Evolutionary conservation across 352 stramenopile species (phyloP).

Genomic region (Pythium utonaiense): DNA sequence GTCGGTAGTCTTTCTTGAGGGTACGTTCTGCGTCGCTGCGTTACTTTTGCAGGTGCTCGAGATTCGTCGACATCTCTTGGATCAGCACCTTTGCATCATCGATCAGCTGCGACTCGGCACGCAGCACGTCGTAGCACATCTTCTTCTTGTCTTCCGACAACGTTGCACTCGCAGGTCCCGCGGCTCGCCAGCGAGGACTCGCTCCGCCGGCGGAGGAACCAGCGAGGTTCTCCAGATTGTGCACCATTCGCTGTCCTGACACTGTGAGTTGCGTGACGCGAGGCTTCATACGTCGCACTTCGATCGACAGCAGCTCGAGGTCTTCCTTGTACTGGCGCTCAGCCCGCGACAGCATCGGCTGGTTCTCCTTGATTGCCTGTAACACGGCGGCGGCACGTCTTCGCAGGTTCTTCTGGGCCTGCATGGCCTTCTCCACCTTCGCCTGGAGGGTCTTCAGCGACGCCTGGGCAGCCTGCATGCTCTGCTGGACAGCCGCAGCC

Average conservation of each 20-base stretch:
- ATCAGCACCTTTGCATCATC: constrained; percentile 72
- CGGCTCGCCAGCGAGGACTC: not conserved
- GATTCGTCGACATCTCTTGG: constrained; percentile 51
- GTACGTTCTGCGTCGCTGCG: not conserved
- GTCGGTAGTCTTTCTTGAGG: not conserved
- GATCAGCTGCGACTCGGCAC: constrained; percentile 78
- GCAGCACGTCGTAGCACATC: constrained; percentile 81
- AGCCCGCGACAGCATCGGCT: constrained; percentile 65
- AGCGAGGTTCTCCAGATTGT: constrained; percentile 39
- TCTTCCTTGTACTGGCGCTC: constrained; percentile 73
- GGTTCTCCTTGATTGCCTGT: constrained; percentile 82
- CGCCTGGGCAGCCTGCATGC: constrained; percentile 26
- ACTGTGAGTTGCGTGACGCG: constrained; percentile 70
- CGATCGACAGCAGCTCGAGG: constrained; percentile 54
- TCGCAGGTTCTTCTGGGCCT: constrained; percentile 67
- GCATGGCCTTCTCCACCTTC: constrained; percentile 59
- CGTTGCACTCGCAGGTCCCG: not conserved
- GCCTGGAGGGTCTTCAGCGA: constrained; percentile 41
- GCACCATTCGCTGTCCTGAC: constrained; percentile 53
- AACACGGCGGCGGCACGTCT: constrained; percentile 73
- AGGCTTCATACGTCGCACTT: constrained; percentile 68
- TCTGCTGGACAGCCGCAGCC: constrained; percentile 36
- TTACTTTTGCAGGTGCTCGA: constrained; percentile 42
- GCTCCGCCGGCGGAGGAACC: constrained; percentile 21
- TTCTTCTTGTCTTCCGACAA: constrained; percentile 74